Evolutionary conservation across 257 asterid species (phyloP).

Genomic region (Ocimum tenuiflorum): DNA sequence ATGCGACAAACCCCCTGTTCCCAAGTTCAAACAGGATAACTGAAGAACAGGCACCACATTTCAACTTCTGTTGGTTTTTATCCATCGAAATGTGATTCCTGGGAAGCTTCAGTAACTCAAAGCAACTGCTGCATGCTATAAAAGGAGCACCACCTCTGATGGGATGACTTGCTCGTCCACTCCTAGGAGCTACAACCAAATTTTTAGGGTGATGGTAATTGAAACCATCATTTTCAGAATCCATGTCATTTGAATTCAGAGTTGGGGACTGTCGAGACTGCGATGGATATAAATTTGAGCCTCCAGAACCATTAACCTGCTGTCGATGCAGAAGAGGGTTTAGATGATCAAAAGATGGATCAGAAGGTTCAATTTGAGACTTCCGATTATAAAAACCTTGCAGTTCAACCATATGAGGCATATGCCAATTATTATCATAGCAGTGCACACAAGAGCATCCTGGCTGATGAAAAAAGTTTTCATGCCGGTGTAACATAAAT

Average conservation of each 20-base stretch:
- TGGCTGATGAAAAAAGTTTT: slow-evolving; percentile 61
- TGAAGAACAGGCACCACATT: slow-evolving; percentile 89
- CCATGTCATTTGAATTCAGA: slow-evolving; percentile 43
- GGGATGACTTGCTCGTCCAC: slow-evolving; percentile 38
- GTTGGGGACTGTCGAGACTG: slow-evolving; percentile 37
- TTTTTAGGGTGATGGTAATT: slow-evolving; percentile 43
- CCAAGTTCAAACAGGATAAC: slow-evolving; percentile 53
- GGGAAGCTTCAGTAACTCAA: slow-evolving; percentile 61
- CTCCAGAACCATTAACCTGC: slow-evolving; percentile 33
- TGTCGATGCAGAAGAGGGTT: slow-evolving; percentile 34
- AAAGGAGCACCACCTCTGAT: slow-evolving; percentile 92
- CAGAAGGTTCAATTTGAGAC: slow-evolving; percentile 34
- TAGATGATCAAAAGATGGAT: slow-evolving; percentile 27
- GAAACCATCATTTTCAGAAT: slow-evolving; percentile 43
- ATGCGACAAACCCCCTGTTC: slow-evolving; percentile 36
- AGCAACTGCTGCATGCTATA: slow-evolving; percentile 75
- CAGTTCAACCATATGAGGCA: slow-evolving; percentile 47
- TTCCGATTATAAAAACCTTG: slow-evolving; percentile 31
- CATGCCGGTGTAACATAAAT: slow-evolving; percentile 54
- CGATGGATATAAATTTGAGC: slow-evolving; percentile 26
- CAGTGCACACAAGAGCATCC: slow-evolving; percentile 80
- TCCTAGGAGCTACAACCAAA: slow-evolving; percentile 33
- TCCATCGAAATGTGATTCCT: slow-evolving; percentile 37
- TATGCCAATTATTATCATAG: slow-evolving; percentile 44
- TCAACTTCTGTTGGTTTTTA: slow-evolving; percentile 44